Base-by-base conservation (phyloP, 495 filamentous ascomycete genomes). In the Aspergillus biplanus region DNA sequence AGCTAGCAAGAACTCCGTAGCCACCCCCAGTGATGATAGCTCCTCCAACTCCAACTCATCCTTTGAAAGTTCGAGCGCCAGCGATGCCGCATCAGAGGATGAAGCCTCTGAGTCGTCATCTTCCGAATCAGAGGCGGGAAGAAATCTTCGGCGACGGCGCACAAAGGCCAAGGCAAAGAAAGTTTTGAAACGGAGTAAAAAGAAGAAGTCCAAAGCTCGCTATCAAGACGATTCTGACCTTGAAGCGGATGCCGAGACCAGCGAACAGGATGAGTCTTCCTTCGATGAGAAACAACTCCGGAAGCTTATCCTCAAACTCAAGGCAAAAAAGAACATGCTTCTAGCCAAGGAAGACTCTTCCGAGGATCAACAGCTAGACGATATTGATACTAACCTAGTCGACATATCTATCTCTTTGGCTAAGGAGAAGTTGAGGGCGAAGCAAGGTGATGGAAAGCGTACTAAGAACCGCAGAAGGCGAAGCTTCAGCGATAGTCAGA, bases 121-220 rank as follows among this genome's bases (percentile, higher is more conserved):
- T 2, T 75, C 70, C n/a, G 78, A 81, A 21, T 74, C 75, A 6
- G 73, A 77, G 50, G 52, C 56, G 6, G 78, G 78, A 7, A 63
- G 65, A 16, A 69, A 69, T 58, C 68, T 67, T 8, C 66, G 73
- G 54, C 73, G 74, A 8, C 58, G 68, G n/a, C 65, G 67, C 59
- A 70, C 77, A 32, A 87, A 85, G 68, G 73, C 71, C 63, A 82
- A 83, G 32, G 71, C 80, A 6, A 81, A 78, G 58, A 81, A 78
- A 52, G 61, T 67, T 1, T 70, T 75, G 57, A 82, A 76, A 61
- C 70, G 73, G 15, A 65, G 66, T 16, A 69, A 73, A 52, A 82
- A 75, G 70, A 80, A 76, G 61, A 84, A 80, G 65, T 66, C 75
- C 46, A 73, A 69, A 12, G 72, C 77, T 33, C 71, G 70, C 46